Percentiles rank a stretch among this genome's conserved stretches.
phyloP scores from a whole-genome alignment of 2,329 filamentous ascomycete species.

The Fusarium chlamydosporum region DNA sequence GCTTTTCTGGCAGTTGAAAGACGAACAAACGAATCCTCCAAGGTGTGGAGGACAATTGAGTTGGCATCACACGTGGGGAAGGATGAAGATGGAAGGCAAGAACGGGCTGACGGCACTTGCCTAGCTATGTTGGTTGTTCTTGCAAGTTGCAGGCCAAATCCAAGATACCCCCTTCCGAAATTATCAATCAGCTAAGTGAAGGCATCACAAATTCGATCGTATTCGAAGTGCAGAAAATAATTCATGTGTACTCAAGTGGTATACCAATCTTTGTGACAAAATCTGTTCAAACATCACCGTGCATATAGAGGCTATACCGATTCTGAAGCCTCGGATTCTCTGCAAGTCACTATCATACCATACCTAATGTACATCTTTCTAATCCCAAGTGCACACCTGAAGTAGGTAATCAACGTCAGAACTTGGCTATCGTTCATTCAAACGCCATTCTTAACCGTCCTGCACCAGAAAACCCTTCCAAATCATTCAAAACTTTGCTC shows the following conservation, averaged over 20 bases:
- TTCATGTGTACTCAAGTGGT: too few relatives aligned
- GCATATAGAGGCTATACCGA: neutral
- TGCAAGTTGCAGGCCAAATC: neutral
- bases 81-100: neutral
- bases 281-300: neutral
- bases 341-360: neutral
- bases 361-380: neutral
- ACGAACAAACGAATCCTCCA: neutral
- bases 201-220: neutral
- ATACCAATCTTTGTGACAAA: neutral
- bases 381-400: neutral
- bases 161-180: neutral
- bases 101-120: neutral
- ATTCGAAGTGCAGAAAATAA: neutral
- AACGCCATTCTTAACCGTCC: slow-evolving; percentile 29
- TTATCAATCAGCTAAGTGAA: neutral
- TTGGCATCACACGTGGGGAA: too few relatives aligned
- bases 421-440: neutral
- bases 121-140: neutral
- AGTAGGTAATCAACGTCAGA: neutral
- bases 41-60: neutral
- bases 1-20: neutral
- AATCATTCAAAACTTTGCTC: slow-evolving; percentile 44
- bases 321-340: neutral
- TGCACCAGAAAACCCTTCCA: slow-evolving; percentile 47